These are phyloP conservation scores for Cytauxzoon felis DNA, from an alignment of 169 alveolate species.

Conservation along the genomic window DNA sequence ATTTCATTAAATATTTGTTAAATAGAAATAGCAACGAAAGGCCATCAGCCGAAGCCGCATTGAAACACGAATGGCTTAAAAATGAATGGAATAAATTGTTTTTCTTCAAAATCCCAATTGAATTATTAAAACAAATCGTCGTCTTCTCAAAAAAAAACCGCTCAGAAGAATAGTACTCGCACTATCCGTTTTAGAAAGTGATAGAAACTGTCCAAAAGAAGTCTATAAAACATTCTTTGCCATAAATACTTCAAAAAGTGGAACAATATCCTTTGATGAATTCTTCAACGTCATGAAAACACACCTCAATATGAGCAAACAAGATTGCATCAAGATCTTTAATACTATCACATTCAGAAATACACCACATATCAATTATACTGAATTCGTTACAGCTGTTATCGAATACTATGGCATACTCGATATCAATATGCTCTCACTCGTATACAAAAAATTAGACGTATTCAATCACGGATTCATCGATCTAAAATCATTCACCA, in stretches of 20 bases:
- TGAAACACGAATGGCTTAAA: slow-evolving; percentile 44
- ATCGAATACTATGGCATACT: slow-evolving; percentile 31
- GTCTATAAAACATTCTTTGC: slow-evolving; percentile 45
- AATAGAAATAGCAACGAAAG: slow-evolving; percentile 46
- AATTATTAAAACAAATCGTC: slow-evolving; percentile 32
- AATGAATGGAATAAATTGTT: slow-evolving; percentile 24
- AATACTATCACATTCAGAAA: slow-evolving; percentile 48
- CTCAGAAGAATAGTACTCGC: slow-evolving; percentile 49
- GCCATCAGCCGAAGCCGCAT: slow-evolving; percentile 46
- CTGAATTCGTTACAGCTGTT: slow-evolving; percentile 58
- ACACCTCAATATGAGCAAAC: slow-evolving; percentile 16
- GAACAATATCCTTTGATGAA: slow-evolving; percentile 48
- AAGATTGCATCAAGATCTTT: slow-evolving; percentile 30
- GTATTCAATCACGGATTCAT: slow-evolving; percentile 40
- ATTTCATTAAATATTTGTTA: slow-evolving; percentile 38
- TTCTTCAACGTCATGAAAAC: slow-evolving; percentile 15
- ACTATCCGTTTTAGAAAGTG: slow-evolving; percentile 40
- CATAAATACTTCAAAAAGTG: slow-evolving; percentile 36
- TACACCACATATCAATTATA: slow-evolving; percentile 35
- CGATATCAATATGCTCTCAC: slow-evolving; percentile 20
- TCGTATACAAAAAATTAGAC: slow-evolving; percentile 49
- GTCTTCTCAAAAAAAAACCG: slow-evolving; percentile 32
- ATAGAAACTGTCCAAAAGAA: slow-evolving; percentile 22
- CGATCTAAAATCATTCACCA: slow-evolving; percentile 14
- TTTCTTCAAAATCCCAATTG: slow-evolving; percentile 10